A percentile compares a stretch with the other conserved stretches of the same genome.
These are phyloP conservation scores for Beauveria sp. DNA, from an alignment of 2,329 filamentous ascomycete genomes.

Conservation along the genomic window DNA sequence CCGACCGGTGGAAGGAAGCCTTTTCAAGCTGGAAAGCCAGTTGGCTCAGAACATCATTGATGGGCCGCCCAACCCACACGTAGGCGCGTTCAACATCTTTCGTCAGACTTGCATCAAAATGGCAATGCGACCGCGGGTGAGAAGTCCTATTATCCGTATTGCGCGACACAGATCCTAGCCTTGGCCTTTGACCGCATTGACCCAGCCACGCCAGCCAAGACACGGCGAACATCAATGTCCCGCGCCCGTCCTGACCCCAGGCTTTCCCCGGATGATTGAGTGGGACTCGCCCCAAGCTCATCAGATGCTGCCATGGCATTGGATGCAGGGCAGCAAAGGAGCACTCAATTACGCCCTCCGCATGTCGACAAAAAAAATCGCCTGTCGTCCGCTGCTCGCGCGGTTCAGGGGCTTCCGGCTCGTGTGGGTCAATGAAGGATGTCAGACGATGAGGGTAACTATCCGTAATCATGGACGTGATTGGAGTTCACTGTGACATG, in stretches of 20 bases:
- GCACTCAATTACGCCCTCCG: neutral
- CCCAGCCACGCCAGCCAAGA: neutral
- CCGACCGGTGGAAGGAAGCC: too few relatives aligned
- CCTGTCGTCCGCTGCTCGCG: neutral
- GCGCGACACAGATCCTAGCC: neutral
- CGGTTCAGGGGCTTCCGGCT: too few relatives aligned
- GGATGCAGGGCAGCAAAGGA: neutral
- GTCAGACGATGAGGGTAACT: too few relatives aligned
- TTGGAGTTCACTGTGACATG: neutral
- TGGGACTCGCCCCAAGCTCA: neutral
- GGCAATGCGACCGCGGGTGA: too few relatives aligned
- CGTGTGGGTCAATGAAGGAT: too few relatives aligned
- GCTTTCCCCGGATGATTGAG: slow-evolving; percentile 4
- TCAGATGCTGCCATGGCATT: neutral
- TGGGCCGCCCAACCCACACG: too few relatives aligned
- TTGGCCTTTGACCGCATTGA: neutral
- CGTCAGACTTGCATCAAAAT: too few relatives aligned
- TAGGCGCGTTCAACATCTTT: too few relatives aligned
- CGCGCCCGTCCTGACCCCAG: slow-evolving; percentile 5
- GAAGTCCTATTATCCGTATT: neutral
- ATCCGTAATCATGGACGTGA: neutral
- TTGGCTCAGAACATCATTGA: too few relatives aligned
- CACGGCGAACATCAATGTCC: slow-evolving; percentile 7
- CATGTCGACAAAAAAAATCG: neutral
- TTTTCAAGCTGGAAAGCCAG: too few relatives aligned